Evolutionary conservation across 257 asterid species (phyloP).

Genomic region (Euphrasia confusa): DNA sequence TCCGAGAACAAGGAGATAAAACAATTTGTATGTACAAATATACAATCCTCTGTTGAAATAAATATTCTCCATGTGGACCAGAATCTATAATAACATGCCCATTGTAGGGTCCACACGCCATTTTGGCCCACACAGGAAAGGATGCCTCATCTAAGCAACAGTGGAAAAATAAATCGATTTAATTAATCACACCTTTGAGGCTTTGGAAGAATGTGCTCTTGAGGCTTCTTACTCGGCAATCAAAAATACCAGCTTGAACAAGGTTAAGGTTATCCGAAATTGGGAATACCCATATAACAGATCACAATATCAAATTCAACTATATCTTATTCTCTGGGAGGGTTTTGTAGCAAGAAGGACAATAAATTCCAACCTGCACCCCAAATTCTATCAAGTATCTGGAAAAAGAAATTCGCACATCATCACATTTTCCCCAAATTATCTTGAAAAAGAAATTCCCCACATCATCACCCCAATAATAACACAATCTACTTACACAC

Average conservation of each 20-base stretch:
- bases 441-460: too few species aligned
- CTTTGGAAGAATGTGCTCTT: too few species aligned
- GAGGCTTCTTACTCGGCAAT: too few species aligned
- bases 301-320: too few species aligned
- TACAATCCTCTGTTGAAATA: background rate
- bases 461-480: too few species aligned
- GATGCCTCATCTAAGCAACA: constrained; percentile 96
- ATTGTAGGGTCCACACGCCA: constrained; percentile 83
- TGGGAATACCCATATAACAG: too few species aligned
- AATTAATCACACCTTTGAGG: constrained; percentile 2
- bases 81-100: constrained; percentile 36
- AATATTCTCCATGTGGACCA: background rate
- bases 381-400: constrained; percentile 93
- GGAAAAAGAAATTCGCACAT: constrained; percentile 31
- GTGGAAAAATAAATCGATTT: constrained; percentile 21
- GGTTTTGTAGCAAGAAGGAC: constrained; percentile 78
- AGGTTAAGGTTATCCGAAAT: too few species aligned
- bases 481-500: too few species aligned
- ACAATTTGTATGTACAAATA: background rate
- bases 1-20: background rate
- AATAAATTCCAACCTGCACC: constrained; percentile 98
- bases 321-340: too few species aligned
- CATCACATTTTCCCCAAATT: constrained; percentile 7
- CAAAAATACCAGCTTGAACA: too few species aligned
- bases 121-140: constrained; percentile 95